Evolutionary conservation across 2,329 filamentous ascomycete species (phyloP), one percentile per base, ranked within the genome.

Genomic region (Colletotrichum phormii): DNA sequence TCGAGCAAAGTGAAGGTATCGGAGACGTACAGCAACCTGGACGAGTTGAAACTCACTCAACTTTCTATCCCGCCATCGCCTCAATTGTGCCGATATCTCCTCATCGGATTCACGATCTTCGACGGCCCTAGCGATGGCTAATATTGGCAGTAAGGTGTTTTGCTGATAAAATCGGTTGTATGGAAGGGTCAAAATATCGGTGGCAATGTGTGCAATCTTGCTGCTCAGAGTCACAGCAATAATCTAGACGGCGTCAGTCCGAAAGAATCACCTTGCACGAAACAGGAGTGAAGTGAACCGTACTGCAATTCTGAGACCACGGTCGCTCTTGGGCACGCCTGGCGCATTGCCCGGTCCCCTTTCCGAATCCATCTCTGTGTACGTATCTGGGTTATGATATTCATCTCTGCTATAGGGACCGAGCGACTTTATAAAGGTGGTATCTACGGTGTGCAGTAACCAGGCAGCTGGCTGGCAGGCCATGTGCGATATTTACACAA

Each of bases 151-250:
- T 11, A 79, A 65, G 1, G 76, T 79, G 57, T 78, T 78, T 26
- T 78, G 77, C 9, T 76, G 73, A 61, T 77, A 78, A 51, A 78
- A 78, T 6, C 77, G 73, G 57, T 79, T 77, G 49, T 79, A 78
- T 1, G 77, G 77, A 1, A 79, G 72, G 1, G 77, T 79, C 35
- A 78, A n/a, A n/a, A 76, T 62, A 31, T 72, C 49, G 15, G 71
- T 73, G 31, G 71, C 35, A n/a, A 66, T 37, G 6, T 63, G 46
- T 1, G 73, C 73, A 35, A 74, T 46, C 29, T 70, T 74, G 37
- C 73, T 57, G 42, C 59, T 65, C 9, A 73, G 12, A 1, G 71
- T 64, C 33, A 65, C 70, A 22, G 42, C 63, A 35, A 71, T 18
- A 18, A 73, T 74, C 73, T 74, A 33, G 13, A n/a, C 37, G 24